These are phyloP conservation scores for Microdochium trichocladiopsis DNA, from an alignment of 2,329 filamentous ascomycete genomes.

Conservation along the genomic window DNA sequence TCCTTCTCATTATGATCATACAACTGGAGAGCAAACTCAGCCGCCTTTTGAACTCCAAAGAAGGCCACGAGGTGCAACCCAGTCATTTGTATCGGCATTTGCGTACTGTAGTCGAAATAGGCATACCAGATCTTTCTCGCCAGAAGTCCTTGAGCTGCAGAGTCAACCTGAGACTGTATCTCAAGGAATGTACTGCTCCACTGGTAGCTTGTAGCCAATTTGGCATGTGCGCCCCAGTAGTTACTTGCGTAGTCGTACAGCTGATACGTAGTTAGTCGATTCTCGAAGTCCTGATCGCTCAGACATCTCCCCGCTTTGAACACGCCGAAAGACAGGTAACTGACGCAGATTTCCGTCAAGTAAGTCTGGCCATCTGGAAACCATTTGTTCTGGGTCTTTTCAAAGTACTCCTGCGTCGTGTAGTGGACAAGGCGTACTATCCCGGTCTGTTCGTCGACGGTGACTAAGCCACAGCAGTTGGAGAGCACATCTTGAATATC, in stretches of 20 bases:
- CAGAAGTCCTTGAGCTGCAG: not conserved
- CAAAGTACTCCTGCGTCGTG: constrained; percentile 37
- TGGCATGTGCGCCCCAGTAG: constrained; percentile 5
- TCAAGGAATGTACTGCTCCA: not conserved
- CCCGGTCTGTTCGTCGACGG: constrained; percentile 26
- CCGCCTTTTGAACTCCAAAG: constrained; percentile 1
- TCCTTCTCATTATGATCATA: not conserved
- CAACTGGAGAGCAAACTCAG: not conserved
- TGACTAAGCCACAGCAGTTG: constrained; percentile 33
- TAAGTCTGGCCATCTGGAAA: constrained; percentile 20
- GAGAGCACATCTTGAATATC: constrained; percentile 24
- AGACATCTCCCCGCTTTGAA: not conserved
- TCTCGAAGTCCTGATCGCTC: not conserved
- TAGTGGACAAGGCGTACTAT: constrained; percentile 35
- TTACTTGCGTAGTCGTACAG: constrained; percentile 4
- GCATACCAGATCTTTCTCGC: not conserved
- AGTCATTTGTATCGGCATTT: not conserved
- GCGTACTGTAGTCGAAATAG: not conserved
- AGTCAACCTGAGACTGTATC: not conserved
- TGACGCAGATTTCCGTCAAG: constrained; percentile 22
- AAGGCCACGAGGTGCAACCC: constrained; percentile 2
- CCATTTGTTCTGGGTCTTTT: constrained; percentile 15
- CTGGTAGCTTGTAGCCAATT: not conserved
- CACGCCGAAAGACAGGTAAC: constrained; percentile 24
- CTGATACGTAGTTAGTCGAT: constrained; percentile 1